These are phyloP conservation scores for Leccinum variabile DNA, from an alignment of 1,284 basidiomycete species.

Conservation along the genomic window DNA sequence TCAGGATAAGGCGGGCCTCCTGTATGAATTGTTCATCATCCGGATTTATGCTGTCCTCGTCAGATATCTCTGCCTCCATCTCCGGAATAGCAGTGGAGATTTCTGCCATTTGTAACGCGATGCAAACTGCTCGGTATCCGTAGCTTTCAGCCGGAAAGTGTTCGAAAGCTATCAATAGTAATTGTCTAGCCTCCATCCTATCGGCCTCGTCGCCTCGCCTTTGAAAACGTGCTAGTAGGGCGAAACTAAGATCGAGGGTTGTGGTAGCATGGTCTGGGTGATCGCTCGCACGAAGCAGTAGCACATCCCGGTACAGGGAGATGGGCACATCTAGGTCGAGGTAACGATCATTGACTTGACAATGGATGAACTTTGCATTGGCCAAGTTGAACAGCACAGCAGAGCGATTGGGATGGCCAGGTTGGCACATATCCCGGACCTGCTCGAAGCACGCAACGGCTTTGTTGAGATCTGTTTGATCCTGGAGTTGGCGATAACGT, in stretches of 20 bases:
- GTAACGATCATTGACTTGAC: neutral
- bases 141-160: neutral
- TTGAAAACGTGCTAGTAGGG: neutral
- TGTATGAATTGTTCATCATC: neutral
- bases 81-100: neutral
- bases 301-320: neutral
- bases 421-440: neutral
- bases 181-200: neutral
- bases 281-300: neutral
- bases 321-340: neutral
- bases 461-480: neutral
- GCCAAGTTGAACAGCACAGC: neutral
- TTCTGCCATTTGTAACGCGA: neutral
- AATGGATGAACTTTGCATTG: neutral
- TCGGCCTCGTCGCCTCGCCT: neutral
- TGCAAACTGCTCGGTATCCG: neutral
- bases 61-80: neutral
- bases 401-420: neutral
- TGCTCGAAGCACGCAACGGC: neutral
- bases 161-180: neutral
- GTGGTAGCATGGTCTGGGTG: neutral
- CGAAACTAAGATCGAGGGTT: neutral
- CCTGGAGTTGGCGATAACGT: neutral
- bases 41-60: neutral
- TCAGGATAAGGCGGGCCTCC: neutral